These are phyloP conservation scores for Bremia lactucae DNA, from an alignment of 352 stramenopile genomes.

Conservation along the genomic window DNA sequence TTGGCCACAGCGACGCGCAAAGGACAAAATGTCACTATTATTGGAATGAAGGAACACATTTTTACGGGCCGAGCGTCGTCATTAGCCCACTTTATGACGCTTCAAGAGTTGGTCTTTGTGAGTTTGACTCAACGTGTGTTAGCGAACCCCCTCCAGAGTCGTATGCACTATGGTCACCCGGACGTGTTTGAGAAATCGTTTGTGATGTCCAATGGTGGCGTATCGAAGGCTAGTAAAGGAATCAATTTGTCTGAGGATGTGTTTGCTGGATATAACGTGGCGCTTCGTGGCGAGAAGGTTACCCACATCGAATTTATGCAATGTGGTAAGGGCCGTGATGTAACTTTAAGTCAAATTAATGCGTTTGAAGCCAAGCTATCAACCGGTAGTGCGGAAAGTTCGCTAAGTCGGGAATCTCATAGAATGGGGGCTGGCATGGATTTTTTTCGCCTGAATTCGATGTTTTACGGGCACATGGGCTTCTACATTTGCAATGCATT, in stretches of 20 bases:
- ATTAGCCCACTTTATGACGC: slow-evolving; percentile 80
- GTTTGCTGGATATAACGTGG: slow-evolving; percentile 80
- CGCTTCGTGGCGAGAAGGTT: slow-evolving; percentile 63
- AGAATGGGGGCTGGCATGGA: slow-evolving; percentile 79
- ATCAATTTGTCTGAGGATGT: slow-evolving; percentile 87
- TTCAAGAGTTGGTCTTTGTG: slow-evolving; percentile 83
- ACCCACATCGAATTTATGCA: slow-evolving; percentile 85
- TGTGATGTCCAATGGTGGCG: slow-evolving; percentile 74
- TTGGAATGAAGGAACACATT: slow-evolving; percentile 86
- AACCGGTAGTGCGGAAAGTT: slow-evolving; percentile 73
- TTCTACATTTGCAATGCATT: slow-evolving; percentile 84
- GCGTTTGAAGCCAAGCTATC: slow-evolving; percentile 82
- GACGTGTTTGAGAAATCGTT: slow-evolving; percentile 86
- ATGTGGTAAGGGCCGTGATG: slow-evolving; percentile 80
- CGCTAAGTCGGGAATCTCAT: slow-evolving; percentile 66
- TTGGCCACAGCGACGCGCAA: slow-evolving; percentile 61
- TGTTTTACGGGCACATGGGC: slow-evolving; percentile 85
- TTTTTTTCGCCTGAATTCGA: slow-evolving; percentile 84
- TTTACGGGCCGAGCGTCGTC: slow-evolving; percentile 81
- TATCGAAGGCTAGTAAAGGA: slow-evolving; percentile 80
- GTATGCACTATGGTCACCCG: slow-evolving; percentile 84
- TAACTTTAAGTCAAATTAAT: slow-evolving; percentile 82
- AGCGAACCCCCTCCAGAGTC: slow-evolving; percentile 55
- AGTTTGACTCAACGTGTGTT: slow-evolving; percentile 80
- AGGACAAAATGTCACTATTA: slow-evolving; percentile 64